A percentile compares a stretch with the other conserved stretches of the same genome.
These are phyloP conservation scores for Arctium minus DNA, from an alignment of 129 eudicot genomes.

Conservation along the genomic window DNA sequence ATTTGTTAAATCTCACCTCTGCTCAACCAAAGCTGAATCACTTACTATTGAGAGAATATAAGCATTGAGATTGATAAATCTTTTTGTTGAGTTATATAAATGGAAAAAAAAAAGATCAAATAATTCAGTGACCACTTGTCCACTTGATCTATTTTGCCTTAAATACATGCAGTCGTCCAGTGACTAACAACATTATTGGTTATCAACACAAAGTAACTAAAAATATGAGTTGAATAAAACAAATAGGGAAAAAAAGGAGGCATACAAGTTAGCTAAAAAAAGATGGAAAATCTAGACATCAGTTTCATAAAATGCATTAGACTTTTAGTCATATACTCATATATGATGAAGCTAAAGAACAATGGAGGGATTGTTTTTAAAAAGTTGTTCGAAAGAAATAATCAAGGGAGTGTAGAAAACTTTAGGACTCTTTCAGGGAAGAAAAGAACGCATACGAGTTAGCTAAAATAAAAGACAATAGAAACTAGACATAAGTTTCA, in stretches of 20 bases:
- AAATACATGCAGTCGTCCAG: background rate
- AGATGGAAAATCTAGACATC: background rate
- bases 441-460: too few relatives aligned
- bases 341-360: too few relatives aligned
- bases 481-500: too few relatives aligned
- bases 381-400: too few relatives aligned
- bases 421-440: too few relatives aligned
- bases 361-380: too few relatives aligned
- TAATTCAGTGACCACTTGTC: background rate
- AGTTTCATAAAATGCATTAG: too few relatives aligned
- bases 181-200: background rate
- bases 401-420: too few relatives aligned
- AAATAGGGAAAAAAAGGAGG: background rate
- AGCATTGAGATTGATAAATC: background rate
- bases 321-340: too few relatives aligned
- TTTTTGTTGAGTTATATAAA: background rate
- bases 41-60: background rate
- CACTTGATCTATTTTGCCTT: background rate
- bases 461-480: too few relatives aligned
- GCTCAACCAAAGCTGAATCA: background rate
- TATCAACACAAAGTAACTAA: background rate
- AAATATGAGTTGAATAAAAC: background rate
- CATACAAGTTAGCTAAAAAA: background rate
- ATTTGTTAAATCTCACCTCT: background rate
- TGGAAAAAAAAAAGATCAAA: background rate